Conservation (phyloP, 1,284 basidiomycete species). For the Microbotryum scabiosae region DNA sequence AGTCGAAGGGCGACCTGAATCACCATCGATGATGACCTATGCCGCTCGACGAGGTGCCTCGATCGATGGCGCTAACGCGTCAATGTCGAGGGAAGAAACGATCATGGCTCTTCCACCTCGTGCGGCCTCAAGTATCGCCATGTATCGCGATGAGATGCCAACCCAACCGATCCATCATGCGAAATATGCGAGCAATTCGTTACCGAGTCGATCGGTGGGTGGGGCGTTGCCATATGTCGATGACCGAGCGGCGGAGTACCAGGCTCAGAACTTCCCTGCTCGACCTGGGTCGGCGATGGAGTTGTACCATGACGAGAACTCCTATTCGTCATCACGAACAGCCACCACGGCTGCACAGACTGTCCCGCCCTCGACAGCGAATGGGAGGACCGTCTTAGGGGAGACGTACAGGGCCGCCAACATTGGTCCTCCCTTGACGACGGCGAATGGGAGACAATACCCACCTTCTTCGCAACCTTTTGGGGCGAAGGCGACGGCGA, state of each 20-base stretch:
- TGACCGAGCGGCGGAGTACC: not conserved
- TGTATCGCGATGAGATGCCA: conserved; percentile 12
- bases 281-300: not conserved
- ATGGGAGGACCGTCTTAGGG: conserved; percentile 8
- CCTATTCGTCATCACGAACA: conserved; percentile 4
- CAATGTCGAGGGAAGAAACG: not conserved
- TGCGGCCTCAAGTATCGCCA: conserved; percentile 7
- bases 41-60: not conserved
- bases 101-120: not conserved
- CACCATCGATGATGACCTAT: not conserved
- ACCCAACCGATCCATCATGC: no score
- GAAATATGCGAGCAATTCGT: no score
- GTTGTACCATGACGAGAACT: conserved; percentile 22
- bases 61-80: not conserved
- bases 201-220: no score
- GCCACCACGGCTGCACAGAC: not conserved
- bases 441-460: conserved; percentile 3
- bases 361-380: not conserved
- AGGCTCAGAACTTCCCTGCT: not conserved
- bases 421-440: conserved; percentile 6
- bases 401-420: conserved; percentile 12
- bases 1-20: not conserved
- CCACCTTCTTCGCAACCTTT: no score
- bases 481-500: not conserved
- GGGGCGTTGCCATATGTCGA: not conserved